Conservation (phyloP, 1,284 basidiomycete genomes). For the Naganishia sp. region DNA sequence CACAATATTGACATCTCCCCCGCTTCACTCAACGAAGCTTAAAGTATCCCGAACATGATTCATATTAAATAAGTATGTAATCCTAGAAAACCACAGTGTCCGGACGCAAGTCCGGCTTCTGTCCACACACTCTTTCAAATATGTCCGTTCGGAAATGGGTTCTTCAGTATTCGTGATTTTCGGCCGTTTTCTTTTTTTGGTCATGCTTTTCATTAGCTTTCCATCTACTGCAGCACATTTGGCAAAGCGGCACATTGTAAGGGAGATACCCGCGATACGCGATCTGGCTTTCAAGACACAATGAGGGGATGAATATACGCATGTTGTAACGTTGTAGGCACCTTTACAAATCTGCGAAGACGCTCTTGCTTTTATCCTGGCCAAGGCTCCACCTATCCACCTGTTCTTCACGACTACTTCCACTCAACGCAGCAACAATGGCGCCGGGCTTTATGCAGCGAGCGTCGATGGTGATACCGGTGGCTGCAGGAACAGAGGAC, state of each 20-base stretch:
- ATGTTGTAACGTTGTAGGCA: background rate
- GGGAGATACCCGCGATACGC: background rate
- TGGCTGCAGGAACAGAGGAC: background rate
- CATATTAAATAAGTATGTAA: slow-evolving; percentile 1
- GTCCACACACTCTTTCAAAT: slow-evolving; percentile 1
- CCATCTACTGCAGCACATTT: background rate
- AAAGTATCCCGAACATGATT: too few relatives aligned
- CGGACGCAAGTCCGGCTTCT: slow-evolving; percentile 13
- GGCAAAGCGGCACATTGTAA: slow-evolving; percentile 1
- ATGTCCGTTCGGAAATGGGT: slow-evolving; percentile 19
- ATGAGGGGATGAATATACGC: background rate
- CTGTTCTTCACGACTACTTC: background rate
- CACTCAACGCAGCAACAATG: slow-evolving; percentile 1
- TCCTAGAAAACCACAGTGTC: slow-evolving; percentile 2
- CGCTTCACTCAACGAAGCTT: too few relatives aligned
- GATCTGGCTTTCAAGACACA: background rate
- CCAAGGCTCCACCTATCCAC: background rate
- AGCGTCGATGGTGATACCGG: slow-evolving; percentile 7
- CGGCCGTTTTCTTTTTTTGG: background rate
- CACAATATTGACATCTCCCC: too few relatives aligned
- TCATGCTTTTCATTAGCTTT: background rate
- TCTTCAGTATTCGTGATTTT: background rate
- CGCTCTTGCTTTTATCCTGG: background rate
- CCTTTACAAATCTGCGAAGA: slow-evolving; percentile 1
- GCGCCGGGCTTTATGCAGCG: slow-evolving; percentile 9